These are phyloP conservation scores for Exophiala xenobiotica DNA, from an alignment of 2,329 filamentous ascomycete genomes.

Conservation along the genomic window DNA sequence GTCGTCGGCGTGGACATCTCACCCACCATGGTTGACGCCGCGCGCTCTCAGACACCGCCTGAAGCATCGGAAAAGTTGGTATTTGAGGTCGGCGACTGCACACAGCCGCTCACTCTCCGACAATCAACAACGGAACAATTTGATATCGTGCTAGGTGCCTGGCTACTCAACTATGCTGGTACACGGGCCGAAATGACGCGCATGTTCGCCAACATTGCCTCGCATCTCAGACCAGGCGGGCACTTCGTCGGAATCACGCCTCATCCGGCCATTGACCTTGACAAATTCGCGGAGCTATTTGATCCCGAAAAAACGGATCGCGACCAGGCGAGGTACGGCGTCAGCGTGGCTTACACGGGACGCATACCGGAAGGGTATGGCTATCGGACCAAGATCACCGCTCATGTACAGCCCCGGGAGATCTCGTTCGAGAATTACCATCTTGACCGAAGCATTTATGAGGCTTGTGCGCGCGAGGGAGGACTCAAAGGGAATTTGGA, in stretches of 20 bases:
- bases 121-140: constrained; percentile 31
- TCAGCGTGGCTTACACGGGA: constrained; percentile 5
- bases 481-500: constrained; percentile 16
- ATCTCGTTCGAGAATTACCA: constrained; percentile 23
- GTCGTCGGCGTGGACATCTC: constrained; percentile 42
- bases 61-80: not conserved
- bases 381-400: constrained; percentile 15
- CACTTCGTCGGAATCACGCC: constrained; percentile 37
- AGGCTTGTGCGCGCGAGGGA: constrained; percentile 13
- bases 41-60: constrained; percentile 10
- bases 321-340: constrained; percentile 18
- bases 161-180: constrained; percentile 42
- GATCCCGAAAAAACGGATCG: constrained; percentile 21
- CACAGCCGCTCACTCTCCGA: constrained; percentile 28
- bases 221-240: constrained; percentile 39
- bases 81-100: constrained; percentile 31
- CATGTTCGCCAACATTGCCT: constrained; percentile 39
- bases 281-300: constrained; percentile 24
- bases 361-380: constrained; percentile 5
- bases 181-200: constrained; percentile 32
- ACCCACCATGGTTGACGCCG: constrained; percentile 36
- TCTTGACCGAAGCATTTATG: constrained; percentile 14
- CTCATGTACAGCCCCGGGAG: constrained; percentile 13
- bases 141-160: constrained; percentile 40
- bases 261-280: constrained; percentile 28